These are phyloP conservation scores for Gnomoniopsis smithogilvyi DNA, from an alignment of 2,329 filamentous ascomycete species.

Conservation along the genomic window DNA sequence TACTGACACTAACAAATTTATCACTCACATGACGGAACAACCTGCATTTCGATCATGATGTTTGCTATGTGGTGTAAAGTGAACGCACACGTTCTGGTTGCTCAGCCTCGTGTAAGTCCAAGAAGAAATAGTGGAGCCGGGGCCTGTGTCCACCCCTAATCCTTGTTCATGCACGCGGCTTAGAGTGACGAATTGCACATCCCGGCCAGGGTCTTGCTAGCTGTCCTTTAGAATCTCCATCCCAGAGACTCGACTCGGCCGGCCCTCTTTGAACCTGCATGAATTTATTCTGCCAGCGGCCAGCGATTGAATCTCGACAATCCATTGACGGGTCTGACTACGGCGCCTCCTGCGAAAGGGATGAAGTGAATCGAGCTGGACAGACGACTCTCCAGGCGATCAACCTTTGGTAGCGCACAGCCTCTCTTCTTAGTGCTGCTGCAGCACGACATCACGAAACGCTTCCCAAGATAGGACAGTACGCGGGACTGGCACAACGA, in stretches of 20 bases:
- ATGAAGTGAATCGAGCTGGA: too few species aligned
- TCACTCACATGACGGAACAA: too few species aligned
- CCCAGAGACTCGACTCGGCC: neutral
- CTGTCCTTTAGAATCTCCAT: neutral
- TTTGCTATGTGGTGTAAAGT: neutral
- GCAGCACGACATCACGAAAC: neutral
- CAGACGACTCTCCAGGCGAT: constrained; percentile 1
- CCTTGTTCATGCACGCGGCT: neutral
- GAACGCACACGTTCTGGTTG: neutral
- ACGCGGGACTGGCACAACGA: neutral
- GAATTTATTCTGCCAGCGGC: neutral
- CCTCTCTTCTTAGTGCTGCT: neutral
- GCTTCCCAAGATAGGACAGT: neutral
- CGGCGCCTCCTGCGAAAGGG: too few species aligned
- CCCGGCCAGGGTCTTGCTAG: neutral
- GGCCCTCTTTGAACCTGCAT: neutral
- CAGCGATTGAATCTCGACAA: neutral
- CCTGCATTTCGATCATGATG: neutral
- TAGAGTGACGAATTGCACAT: neutral
- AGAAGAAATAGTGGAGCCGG: neutral
- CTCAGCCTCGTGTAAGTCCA: constrained; percentile 9
- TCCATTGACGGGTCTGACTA: neutral
- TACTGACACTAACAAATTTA: too few species aligned
- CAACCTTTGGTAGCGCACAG: neutral
- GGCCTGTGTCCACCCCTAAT: too few species aligned